Percentiles rank a stretch among this genome's conserved stretches.
phyloP scores from a whole-genome alignment of 169 alveolate species.

The Blepharisma undulans region DNA sequence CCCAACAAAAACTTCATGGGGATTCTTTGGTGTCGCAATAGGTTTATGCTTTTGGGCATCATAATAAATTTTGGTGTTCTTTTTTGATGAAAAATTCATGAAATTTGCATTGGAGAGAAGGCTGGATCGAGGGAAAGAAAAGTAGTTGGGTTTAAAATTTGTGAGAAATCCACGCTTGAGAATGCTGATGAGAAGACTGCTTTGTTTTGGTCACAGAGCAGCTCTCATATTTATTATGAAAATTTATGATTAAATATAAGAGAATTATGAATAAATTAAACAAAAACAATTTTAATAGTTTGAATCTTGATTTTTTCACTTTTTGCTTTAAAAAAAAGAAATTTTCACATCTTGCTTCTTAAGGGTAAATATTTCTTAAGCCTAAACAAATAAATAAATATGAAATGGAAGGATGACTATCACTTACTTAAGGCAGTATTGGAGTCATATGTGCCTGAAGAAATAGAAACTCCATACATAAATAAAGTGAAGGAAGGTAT shows the following conservation, averaged over 20 bases:
- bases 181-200: background rate
- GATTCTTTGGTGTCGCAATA: background rate
- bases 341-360: no score
- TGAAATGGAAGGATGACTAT: background rate
- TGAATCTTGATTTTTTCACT: no score
- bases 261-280: no score
- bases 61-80: background rate
- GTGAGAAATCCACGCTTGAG: background rate
- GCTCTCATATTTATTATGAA: background rate
- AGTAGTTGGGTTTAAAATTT: background rate
- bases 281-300: no score
- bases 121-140: background rate
- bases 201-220: background rate
- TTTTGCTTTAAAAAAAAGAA: no score
- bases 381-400: no score
- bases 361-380: no score
- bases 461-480: background rate
- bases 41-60: background rate
- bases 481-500: background rate
- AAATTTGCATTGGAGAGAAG: background rate
- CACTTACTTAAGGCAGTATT: background rate
- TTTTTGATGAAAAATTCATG: background rate
- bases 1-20: background rate
- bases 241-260: no score
- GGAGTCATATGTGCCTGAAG: background rate